These are phyloP conservation scores for Lathyrus sativus DNA, from an alignment of 306 rosid species.

Conservation along the genomic window DNA sequence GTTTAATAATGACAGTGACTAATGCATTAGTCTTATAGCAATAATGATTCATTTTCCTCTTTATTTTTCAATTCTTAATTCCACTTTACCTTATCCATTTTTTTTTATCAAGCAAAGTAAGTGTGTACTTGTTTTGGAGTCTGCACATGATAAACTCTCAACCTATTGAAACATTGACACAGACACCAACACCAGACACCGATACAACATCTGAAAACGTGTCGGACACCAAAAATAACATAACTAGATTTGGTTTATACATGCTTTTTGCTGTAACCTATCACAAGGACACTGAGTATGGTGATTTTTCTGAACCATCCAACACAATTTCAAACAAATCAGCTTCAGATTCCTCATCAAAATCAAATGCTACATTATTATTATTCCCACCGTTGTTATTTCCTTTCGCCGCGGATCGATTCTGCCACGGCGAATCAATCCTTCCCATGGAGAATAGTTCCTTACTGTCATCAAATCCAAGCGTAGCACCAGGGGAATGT, in stretches of 20 bases:
- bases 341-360: constrained; percentile 50
- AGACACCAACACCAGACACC: too few relatives aligned
- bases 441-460: constrained; percentile 94
- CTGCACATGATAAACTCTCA: too few relatives aligned
- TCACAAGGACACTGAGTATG: not conserved
- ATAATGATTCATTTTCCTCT: too few relatives aligned
- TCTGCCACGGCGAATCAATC: constrained; percentile 77
- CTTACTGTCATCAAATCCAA: constrained; percentile 79
- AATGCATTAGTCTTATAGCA: too few relatives aligned
- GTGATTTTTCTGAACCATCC: constrained; percentile 44
- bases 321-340: constrained; percentile 55
- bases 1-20: too few relatives aligned
- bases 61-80: too few relatives aligned
- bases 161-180: too few relatives aligned
- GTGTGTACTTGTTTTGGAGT: too few relatives aligned
- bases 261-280: constrained; percentile 10
- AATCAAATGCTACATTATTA: constrained; percentile 27
- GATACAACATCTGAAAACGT: too few relatives aligned
- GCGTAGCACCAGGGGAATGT: constrained; percentile 42
- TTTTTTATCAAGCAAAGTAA: too few relatives aligned
- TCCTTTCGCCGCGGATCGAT: constrained; percentile 45
- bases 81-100: too few relatives aligned
- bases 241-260: not conserved
- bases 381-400: constrained; percentile 29
- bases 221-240: too few relatives aligned